Base-by-base conservation (phyloP, 2,329 filamentous ascomycete genomes). In the Microthyrium microscopicum region DNA sequence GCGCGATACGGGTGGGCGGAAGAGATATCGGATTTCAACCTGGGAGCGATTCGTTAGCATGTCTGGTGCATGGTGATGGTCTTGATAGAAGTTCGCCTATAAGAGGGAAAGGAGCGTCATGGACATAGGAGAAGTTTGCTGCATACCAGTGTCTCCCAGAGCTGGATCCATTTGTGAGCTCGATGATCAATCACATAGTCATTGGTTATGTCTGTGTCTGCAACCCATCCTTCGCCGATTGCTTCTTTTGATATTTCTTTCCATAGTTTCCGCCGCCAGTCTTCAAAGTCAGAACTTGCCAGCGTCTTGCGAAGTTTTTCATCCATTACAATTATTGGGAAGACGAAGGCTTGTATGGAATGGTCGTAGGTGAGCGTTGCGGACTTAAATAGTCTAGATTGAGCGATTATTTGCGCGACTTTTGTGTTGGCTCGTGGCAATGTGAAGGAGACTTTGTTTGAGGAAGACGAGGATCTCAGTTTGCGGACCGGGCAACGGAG, bases 21-120 rank as follows among this genome's bases (percentile, higher is more conserved):
- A 39, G 11, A 39, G 34, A 32, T 39, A 39, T 5, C 34, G 33
- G 16, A 39, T 37, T 27, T 39, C 36, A n/a, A 39, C 36, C 36
- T 39, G 19, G 8, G 25, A 8, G 8, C 9, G 8, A 24, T 12
- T 9, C 18, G 5, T 20, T 21, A 16, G 9, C 27, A 18, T 9
- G 16, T 15, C 15, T 9, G 15, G 15, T 9, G 8, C 9, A 8
- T 11, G 8, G 16, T 12, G 21, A 26, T 33, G 20, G 21, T 17
- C 15, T 25, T 15, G 15, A 16, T 24, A 16, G 15, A 3, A 15
- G n/a, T 17, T 18, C 6, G 15, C 18, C 16, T 9, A 18, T 12
- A 25, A 7, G 4, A 36, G 15, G 11, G 5, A 11, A 16, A 20
- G n/a, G n/a, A n/a, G n/a, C n/a, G n/a, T n/a, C n/a, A n/a, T n/a